Evolutionary conservation across 805 yeast genomes (phyloP).

Genomic region (Lipomyces orientalis): DNA sequence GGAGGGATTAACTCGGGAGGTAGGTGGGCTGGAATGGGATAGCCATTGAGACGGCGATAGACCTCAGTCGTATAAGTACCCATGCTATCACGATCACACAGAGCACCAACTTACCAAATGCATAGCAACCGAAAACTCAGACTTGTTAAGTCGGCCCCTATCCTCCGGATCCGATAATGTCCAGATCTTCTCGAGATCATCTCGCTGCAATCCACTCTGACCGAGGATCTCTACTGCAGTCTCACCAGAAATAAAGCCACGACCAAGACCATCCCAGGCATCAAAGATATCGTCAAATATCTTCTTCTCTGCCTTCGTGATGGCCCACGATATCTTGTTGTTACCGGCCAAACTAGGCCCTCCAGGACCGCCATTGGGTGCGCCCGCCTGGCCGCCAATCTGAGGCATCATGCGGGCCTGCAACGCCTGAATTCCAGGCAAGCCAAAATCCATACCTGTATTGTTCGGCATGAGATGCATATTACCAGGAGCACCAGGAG

Average conservation of each 20-base stretch:
- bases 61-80: slow-evolving; percentile 42
- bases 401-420: slow-evolving; percentile 66
- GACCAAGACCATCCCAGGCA: slow-evolving; percentile 76
- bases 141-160: slow-evolving; percentile 81
- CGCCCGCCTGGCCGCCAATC: slow-evolving; percentile 34
- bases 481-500: background rate
- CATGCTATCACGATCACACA: background rate
- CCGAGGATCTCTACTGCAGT: slow-evolving; percentile 86
- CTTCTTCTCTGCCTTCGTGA: slow-evolving; percentile 83
- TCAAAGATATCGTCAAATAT: slow-evolving; percentile 85
- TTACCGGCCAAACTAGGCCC: slow-evolving; percentile 59
- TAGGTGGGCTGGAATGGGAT: slow-evolving; percentile 76
- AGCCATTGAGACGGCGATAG: slow-evolving; percentile 87
- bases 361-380: slow-evolving; percentile 54
- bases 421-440: slow-evolving; percentile 38
- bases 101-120: slow-evolving; percentile 60
- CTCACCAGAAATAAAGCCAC: slow-evolving; percentile 77
- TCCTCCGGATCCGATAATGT: slow-evolving; percentile 81
- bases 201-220: slow-evolving; percentile 85
- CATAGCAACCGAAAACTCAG: slow-evolving; percentile 96
- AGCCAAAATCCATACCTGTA: slow-evolving; percentile 14
- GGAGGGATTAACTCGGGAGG: slow-evolving; percentile 94
- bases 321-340: slow-evolving; percentile 73
- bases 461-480: background rate
- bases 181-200: slow-evolving; percentile 91